Evolutionary conservation across 169 alveolate species (phyloP).

Genomic region (Babesia bigemina): DNA sequence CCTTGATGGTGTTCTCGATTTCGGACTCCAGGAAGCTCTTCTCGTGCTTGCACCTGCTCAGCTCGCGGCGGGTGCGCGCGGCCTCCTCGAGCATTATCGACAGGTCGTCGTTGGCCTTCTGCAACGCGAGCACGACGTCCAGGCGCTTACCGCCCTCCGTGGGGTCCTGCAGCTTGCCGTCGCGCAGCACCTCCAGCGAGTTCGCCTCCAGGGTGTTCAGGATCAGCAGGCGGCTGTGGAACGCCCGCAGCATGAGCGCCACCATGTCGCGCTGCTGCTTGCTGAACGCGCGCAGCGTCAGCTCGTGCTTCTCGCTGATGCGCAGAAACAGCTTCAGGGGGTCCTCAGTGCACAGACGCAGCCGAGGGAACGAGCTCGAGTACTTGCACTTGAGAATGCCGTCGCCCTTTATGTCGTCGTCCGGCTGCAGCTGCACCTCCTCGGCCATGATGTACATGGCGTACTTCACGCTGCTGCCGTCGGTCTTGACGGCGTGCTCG

Average conservation of each 20-base stretch:
- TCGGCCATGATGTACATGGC: slow-evolving; percentile 55
- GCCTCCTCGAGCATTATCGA: slow-evolving; percentile 50
- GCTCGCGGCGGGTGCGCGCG: slow-evolving; percentile 40
- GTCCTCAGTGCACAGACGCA: slow-evolving; percentile 44
- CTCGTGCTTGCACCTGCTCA: slow-evolving; percentile 55
- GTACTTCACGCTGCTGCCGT: slow-evolving; percentile 26
- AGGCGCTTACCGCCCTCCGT: slow-evolving; percentile 43
- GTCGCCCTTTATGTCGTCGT: slow-evolving; percentile 41
- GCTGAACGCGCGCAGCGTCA: slow-evolving; percentile 53
- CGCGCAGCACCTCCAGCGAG: slow-evolving; percentile 52
- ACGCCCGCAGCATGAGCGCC: slow-evolving; percentile 63
- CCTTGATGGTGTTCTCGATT: slow-evolving; percentile 64
- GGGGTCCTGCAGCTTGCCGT: slow-evolving; percentile 59
- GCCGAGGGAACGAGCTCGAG: slow-evolving; percentile 52
- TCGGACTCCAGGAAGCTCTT: slow-evolving; percentile 65
- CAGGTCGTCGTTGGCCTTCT: slow-evolving; percentile 51
- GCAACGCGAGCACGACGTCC: slow-evolving; percentile 42
- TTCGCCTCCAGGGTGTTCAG: slow-evolving; percentile 56
- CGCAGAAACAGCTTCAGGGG: slow-evolving; percentile 32
- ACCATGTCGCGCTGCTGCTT: slow-evolving; percentile 61
- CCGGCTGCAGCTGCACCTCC: slow-evolving; percentile 62
- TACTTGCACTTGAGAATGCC: slow-evolving; percentile 47
- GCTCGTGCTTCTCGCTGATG: slow-evolving; percentile 38
- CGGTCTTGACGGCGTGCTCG: neutral
- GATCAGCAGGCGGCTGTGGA: slow-evolving; percentile 60